Evolutionary conservation across 2,329 filamentous ascomycete genomes (phyloP).

Genomic region (Cladosporium sp.): DNA sequence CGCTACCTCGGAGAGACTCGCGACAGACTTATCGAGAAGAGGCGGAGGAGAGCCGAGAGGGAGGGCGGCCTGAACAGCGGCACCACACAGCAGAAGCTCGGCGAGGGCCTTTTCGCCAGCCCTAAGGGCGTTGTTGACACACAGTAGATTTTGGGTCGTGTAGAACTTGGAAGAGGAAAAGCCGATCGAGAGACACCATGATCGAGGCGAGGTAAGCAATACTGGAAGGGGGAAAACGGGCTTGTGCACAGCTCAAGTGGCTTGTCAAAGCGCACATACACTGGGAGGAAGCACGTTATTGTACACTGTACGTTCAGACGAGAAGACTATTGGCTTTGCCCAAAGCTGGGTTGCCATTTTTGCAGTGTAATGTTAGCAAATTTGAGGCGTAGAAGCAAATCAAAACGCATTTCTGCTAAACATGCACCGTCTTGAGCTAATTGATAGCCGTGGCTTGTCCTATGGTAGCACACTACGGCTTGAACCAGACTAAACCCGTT

Average conservation of each 20-base stretch:
- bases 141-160: slow-evolving; percentile 2
- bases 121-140: slow-evolving; percentile 14
- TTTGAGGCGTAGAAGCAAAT: slow-evolving; percentile 6
- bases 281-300: not conserved
- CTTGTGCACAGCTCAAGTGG: not conserved
- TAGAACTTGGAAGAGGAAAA: not conserved
- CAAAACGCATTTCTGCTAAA: slow-evolving; percentile 5
- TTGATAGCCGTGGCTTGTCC: no score
- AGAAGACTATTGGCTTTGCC: not conserved
- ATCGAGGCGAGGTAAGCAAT: not conserved
- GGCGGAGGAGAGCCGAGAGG: slow-evolving; percentile 68
- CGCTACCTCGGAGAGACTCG: slow-evolving; percentile 74
- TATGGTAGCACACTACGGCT: no score
- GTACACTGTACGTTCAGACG: slow-evolving; percentile 7
- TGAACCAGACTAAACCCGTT: no score
- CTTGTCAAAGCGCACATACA: not conserved
- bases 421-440: no score
- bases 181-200: not conserved
- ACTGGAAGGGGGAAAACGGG: not conserved
- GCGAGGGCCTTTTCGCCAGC: slow-evolving; percentile 29
- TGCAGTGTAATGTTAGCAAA: slow-evolving; percentile 11
- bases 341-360: not conserved
- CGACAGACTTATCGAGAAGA: slow-evolving; percentile 79
- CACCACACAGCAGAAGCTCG: slow-evolving; percentile 28
- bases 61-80: slow-evolving; percentile 43